Evolutionary conservation across 768 basidiomycete species (phyloP).

Genomic region (Lentinula guzmanii): DNA sequence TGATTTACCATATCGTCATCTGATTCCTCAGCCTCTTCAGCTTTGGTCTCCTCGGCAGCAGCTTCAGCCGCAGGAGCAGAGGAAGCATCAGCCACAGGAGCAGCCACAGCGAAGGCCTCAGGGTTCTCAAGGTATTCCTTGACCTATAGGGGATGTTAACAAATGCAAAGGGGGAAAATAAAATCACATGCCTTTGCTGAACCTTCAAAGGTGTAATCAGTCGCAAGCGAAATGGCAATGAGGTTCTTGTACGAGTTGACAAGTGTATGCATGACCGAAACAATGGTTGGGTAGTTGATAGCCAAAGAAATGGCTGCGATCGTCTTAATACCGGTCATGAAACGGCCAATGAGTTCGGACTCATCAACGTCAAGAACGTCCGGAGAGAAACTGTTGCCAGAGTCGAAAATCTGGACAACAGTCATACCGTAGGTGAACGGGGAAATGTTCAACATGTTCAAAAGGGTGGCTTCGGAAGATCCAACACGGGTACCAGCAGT

Average conservation of each 20-base stretch:
- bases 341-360: constrained; percentile 83
- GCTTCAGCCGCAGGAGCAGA: constrained; percentile 54
- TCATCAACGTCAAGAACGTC: constrained; percentile 91
- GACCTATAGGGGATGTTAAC: constrained; percentile 43
- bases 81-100: constrained; percentile 51
- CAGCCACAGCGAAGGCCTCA: constrained; percentile 89
- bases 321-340: constrained; percentile 90
- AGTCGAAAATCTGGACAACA: constrained; percentile 94
- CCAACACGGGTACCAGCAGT: constrained; percentile 90
- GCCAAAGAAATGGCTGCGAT: constrained; percentile 96
- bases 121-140: constrained; percentile 98
- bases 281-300: constrained; percentile 92
- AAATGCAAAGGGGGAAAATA: constrained; percentile 10
- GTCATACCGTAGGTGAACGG: constrained; percentile 99
- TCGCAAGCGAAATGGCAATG: constrained; percentile 79
- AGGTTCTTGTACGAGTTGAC: constrained; percentile 99
- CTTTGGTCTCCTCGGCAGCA: constrained; percentile 63
- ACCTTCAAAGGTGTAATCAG: constrained; percentile 93
- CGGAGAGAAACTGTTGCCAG: constrained; percentile 88
- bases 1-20: constrained; percentile 82
- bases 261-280: constrained; percentile 88
- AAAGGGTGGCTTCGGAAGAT: constrained; percentile 91
- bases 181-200: constrained; percentile 72
- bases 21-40: constrained; percentile 80
- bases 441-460: constrained; percentile 99